Evolutionary conservation across 371 early-diverging fungal species (phyloP).

Genomic region (Syncephalis plumigaleata): DNA sequence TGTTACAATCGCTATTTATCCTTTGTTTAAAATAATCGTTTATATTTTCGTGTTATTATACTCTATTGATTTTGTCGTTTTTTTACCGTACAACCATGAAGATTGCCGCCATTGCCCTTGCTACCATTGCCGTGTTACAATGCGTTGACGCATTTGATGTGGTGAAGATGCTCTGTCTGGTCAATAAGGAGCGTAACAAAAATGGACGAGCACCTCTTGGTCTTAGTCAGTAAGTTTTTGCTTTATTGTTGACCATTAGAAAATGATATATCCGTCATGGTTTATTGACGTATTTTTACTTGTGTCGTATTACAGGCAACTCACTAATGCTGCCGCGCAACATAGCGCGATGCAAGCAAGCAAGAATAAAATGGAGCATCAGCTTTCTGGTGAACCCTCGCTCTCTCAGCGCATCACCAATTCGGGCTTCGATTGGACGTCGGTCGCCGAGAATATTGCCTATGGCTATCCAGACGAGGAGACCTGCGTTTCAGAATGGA

Average conservation of each 20-base stretch:
- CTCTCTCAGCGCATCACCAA: constrained; percentile 5
- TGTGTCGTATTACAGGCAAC: too few species aligned
- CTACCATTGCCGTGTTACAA: too few species aligned
- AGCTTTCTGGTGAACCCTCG: constrained; percentile 3
- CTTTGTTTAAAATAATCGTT: too few species aligned
- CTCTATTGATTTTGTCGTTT: too few species aligned
- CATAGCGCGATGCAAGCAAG: background rate
- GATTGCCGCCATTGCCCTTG: too few species aligned
- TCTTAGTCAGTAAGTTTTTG: background rate
- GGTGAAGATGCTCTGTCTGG: constrained; percentile 4
- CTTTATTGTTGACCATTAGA: too few species aligned
- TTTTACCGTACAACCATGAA: too few species aligned
- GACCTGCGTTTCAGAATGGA: constrained; percentile 12
- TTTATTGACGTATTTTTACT: too few species aligned
- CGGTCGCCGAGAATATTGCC: constrained; percentile 22
- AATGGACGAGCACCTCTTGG: background rate
- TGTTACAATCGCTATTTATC: too few species aligned
- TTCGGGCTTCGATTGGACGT: constrained; percentile 8
- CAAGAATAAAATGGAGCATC: constrained; percentile 14
- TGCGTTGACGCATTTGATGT: background rate
- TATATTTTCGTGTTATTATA: too few species aligned
- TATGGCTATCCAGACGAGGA: constrained; percentile 10
- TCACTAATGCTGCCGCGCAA: too few species aligned
- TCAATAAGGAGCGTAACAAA: constrained; percentile 3
- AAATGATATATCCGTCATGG: too few species aligned